Base-by-base conservation (phyloP, 2,329 filamentous ascomycete species). In the Cytospora piceae region DNA sequence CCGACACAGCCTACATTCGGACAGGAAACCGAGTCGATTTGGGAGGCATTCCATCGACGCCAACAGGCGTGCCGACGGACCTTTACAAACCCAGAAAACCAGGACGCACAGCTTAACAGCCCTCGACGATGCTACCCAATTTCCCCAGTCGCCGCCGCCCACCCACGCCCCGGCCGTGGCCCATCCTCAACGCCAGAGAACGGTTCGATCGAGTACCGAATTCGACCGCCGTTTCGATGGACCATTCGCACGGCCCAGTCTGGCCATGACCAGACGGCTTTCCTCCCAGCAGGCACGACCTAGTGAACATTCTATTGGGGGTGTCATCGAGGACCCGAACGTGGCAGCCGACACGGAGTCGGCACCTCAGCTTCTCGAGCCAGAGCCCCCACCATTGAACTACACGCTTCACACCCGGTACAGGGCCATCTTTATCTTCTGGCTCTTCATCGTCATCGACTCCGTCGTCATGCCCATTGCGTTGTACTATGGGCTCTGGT, bases 401-500 rank as follows among this genome's bases (percentile, higher is more conserved):
- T 79, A 78, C 70, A 75, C 73, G 34, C 65, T 77, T 51, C 69
- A 74, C 69, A 72, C 75, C 61, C 76, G 74, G 70, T 79, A 76
- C 70, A 70, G 72, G 75, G 80, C 80, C 62, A 79, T 84, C 17
- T 80, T 80, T 68, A 66, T 84, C 12, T 79, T 84, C 63, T 76
- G 77, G 37, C 77, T 77, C 49, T 79, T 85, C 63, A 72, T 84
- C 29, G 76, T 84, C 63, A 79, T 84, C 68, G 79, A 81, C 68
- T 79, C 78, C 0, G 77, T 76, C 64, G 72, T 85, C 34, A 77
- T 85, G 24, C 83, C 83, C 24, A 82, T 86, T 65, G 74, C 81
- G 1, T 73, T 86, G 5, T 86, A 83, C 75, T 86, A 85, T 68
- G 79, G 79, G 24, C 75, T 86, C 64, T 77, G 76, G 69, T 83